Evolutionary conservation across 306 rosid genomes (phyloP).

Genomic region (Oemleria cerasiformis): DNA sequence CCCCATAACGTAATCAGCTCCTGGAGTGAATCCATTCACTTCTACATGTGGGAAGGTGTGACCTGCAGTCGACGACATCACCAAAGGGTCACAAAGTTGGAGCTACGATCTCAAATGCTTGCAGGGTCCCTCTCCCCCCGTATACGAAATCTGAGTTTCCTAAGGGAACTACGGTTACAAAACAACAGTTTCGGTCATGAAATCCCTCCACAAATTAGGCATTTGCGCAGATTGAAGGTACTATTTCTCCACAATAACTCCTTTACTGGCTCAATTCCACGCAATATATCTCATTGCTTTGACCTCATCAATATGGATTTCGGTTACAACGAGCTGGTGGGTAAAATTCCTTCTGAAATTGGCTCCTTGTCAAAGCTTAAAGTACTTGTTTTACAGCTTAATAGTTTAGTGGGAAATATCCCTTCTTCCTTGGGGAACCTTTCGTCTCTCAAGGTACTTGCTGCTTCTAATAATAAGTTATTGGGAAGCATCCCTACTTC

Average conservation of each 20-base stretch:
- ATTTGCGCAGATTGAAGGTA: not conserved
- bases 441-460: not conserved
- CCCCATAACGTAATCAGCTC: no score
- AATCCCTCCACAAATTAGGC: not conserved
- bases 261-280: not conserved
- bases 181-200: no score
- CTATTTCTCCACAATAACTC: not conserved
- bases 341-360: not conserved
- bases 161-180: no score
- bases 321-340: not conserved
- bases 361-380: not conserved
- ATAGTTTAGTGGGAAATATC: not conserved
- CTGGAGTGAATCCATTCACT: no score
- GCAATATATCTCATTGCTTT: not conserved
- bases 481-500: not conserved
- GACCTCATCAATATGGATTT: not conserved
- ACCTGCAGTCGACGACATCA: no score
- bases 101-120: no score
- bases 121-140: no score
- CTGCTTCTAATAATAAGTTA: not conserved
- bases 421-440: not conserved
- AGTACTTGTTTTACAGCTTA: accelerated
- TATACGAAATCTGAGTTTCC: no score
- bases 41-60: no score
- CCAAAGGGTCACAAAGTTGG: no score